Evolutionary conservation across 768 basidiomycete genomes (phyloP).

Genomic region (Amanita muscaria): DNA sequence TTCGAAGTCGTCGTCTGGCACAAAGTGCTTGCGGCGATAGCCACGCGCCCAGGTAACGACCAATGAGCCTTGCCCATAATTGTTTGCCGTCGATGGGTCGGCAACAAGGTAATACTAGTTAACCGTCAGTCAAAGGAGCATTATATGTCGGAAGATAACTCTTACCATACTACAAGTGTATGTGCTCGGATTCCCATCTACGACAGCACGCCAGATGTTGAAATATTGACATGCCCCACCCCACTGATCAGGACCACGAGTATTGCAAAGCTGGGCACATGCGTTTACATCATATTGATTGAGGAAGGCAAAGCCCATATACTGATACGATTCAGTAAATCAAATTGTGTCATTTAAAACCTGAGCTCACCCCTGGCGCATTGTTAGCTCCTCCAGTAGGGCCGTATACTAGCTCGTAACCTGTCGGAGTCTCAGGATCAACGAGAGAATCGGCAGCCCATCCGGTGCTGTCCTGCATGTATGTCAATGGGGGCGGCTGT

Average conservation of each 20-base stretch:
- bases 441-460: slow-evolving; percentile 28
- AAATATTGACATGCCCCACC: slow-evolving; percentile 43
- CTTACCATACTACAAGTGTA: slow-evolving; percentile 43
- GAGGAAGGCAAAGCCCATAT: slow-evolving; percentile 44
- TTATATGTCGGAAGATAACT: neutral
- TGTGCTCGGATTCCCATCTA: slow-evolving; percentile 35
- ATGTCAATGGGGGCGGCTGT: slow-evolving; percentile 28
- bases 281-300: slow-evolving; percentile 38
- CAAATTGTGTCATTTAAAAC: neutral
- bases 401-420: slow-evolving; percentile 38
- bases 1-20: slow-evolving; percentile 37
- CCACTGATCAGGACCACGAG: slow-evolving; percentile 28
- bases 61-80: slow-evolving; percentile 37
- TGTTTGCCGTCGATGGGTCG: slow-evolving; percentile 36
- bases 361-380: slow-evolving; percentile 29
- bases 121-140: neutral
- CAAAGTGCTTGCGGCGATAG: slow-evolving; percentile 30
- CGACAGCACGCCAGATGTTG: slow-evolving; percentile 45
- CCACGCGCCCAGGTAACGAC: slow-evolving; percentile 39
- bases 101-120: slow-evolving; percentile 35
- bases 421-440: slow-evolving; percentile 32
- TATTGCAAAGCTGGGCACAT: slow-evolving; percentile 37
- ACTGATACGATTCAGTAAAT: slow-evolving; percentile 21
- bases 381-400: slow-evolving; percentile 39
- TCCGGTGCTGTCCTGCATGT: slow-evolving; percentile 36